These are phyloP conservation scores for Trichosporon faecale DNA, from an alignment of 1,284 basidiomycete genomes.

Conservation along the genomic window DNA sequence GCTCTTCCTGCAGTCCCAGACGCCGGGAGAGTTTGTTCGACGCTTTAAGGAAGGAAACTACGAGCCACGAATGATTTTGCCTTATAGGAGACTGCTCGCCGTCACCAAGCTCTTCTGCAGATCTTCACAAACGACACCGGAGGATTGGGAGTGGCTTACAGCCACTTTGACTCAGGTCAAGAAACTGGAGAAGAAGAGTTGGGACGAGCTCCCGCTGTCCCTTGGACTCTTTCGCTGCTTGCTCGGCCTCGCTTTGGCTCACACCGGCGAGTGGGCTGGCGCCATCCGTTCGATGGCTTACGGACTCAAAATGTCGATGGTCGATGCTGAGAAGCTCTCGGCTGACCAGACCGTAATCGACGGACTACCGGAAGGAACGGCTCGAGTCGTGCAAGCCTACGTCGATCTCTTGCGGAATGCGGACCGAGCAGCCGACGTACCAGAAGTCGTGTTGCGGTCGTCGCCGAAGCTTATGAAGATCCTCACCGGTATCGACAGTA, in stretches of 20 bases:
- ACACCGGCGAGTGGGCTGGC: conserved; percentile 10
- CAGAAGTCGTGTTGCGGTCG: not conserved
- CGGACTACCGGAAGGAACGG: not conserved
- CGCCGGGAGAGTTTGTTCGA: not conserved
- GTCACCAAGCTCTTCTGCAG: conserved; percentile 1
- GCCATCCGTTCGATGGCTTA: not conserved
- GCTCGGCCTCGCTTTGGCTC: conserved; percentile 12
- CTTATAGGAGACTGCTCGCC: conserved; percentile 6
- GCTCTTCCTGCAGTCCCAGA: conserved; percentile 6
- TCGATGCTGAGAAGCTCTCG: not conserved
- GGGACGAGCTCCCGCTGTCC: conserved; percentile 14
- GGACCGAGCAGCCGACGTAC: conserved; percentile 5
- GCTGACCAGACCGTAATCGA: not conserved
- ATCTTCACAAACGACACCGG: not conserved
- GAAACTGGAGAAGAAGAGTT: not conserved
- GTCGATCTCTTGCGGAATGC: conserved; percentile 1
- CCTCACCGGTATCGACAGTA: conserved; percentile 7
- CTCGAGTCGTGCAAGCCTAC: conserved; percentile 12
- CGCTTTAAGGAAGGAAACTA: not conserved
- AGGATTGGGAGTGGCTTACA: conserved; percentile 22
- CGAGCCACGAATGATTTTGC: conserved; percentile 8
- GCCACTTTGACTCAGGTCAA: not conserved
- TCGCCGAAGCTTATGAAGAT: conserved; percentile 15
- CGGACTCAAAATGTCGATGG: conserved; percentile 9
- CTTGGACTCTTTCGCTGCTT: conserved; percentile 5